Evolutionary conservation across 495 filamentous ascomycete genomes (phyloP).

Genomic region (Penicillium crystallinum): DNA sequence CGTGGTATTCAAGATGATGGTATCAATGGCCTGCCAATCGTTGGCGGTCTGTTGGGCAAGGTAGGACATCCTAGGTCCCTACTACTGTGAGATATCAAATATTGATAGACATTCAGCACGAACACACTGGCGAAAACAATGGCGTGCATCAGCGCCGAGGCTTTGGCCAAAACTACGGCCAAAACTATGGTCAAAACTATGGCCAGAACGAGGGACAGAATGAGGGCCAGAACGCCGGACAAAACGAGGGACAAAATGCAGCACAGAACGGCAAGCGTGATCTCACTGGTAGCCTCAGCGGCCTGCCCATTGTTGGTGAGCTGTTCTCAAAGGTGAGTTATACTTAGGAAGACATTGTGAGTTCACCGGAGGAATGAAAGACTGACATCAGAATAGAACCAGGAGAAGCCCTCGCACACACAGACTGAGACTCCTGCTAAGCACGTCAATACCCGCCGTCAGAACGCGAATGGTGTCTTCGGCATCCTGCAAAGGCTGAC

Average conservation of each 20-base stretch:
- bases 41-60: constrained; percentile 5
- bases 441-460: not conserved
- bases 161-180: constrained; percentile 3
- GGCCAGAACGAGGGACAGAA: too few species aligned
- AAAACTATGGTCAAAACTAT: constrained; percentile 8
- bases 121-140: constrained; percentile 5
- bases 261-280: constrained; percentile 4
- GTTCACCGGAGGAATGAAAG: not conserved
- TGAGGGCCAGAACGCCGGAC: too few species aligned
- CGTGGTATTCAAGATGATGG: not conserved
- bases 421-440: not conserved
- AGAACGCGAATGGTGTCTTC: not conserved
- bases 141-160: constrained; percentile 10
- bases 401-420: constrained; percentile 3
- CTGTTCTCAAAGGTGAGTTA: constrained; percentile 7
- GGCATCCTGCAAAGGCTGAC: constrained; percentile 6
- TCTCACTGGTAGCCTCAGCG: constrained; percentile 3
- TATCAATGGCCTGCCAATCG: constrained; percentile 3
- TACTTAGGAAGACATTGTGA: not conserved
- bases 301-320: constrained; percentile 14
- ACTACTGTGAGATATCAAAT: not conserved
- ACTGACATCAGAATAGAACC: constrained; percentile 2
- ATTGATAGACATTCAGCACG: constrained; percentile 3
- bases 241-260: constrained; percentile 10
- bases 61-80: not conserved